Conservation (phyloP, 2,329 filamentous ascomycete species). For the Chaetomiaceae sp. region DNA sequence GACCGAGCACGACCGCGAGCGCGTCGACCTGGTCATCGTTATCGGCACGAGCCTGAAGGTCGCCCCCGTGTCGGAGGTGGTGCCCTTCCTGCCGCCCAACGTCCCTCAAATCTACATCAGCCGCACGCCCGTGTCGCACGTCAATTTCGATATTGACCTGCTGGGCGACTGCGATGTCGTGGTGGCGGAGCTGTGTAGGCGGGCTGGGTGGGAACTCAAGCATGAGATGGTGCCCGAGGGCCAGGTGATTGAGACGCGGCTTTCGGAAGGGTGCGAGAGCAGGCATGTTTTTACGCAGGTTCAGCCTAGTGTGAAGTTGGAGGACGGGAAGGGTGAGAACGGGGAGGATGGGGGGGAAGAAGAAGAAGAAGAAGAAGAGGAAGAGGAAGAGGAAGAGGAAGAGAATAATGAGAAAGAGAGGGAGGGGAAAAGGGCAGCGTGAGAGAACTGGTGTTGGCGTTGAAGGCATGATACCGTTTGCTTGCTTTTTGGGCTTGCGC, state of each 20-base stretch:
- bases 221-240: conserved; percentile 78
- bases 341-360: background rate
- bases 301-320: background rate
- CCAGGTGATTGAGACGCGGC: conserved; percentile 55
- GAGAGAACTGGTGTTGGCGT: too few species aligned
- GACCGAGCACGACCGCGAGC: conserved; percentile 72
- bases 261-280: conserved; percentile 44
- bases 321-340: background rate
- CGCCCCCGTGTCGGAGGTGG: conserved; percentile 88
- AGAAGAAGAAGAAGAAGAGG: background rate
- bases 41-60: conserved; percentile 97
- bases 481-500: background rate
- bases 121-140: conserved; percentile 76
- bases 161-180: conserved; percentile 93
- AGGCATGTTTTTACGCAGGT: conserved; percentile 40
- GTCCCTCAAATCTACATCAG: conserved; percentile 91
- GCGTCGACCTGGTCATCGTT: conserved; percentile 85
- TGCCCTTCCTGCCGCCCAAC: conserved; percentile 69
- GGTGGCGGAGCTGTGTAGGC: conserved; percentile 77
- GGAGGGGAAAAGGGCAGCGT: background rate
- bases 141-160: conserved; percentile 94
- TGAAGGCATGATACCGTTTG: background rate
- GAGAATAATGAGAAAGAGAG: background rate
- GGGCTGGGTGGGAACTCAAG: conserved; percentile 72
- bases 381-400: background rate